Evolutionary conservation across 768 basidiomycete genomes (phyloP), one percentile per base, ranked within the genome.

Genomic region (Daedaleopsis sinensis): DNA sequence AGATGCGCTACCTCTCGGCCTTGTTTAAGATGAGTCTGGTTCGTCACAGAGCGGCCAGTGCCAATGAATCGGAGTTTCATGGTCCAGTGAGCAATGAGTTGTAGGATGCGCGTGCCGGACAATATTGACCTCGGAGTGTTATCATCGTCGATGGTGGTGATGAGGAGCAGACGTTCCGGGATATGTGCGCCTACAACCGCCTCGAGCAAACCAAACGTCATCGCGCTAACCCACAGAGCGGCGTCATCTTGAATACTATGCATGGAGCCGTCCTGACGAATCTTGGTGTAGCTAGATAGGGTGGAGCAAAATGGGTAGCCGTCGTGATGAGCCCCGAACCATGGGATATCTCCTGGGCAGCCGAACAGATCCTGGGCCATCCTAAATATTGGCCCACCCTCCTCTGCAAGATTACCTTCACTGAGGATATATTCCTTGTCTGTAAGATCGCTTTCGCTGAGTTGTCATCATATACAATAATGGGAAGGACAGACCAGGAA

Each of bases 191-290:
- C 46, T 15, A 19, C 52, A n/a, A 52, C 38, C 5, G 42, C 50
- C 44, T 61, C 54, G 49, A 56, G 49, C 27, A 61, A n/a, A 13
- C 59, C 54, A 23, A 61, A 56, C 0, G 59, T 56, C 59, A 56
- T 50, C 4, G 59, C 59, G 27, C 59, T 52, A 2, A 52, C n/a
- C 59, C 59, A 61, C 1, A 61, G 36, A 11, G 59, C 54, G 1
- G 32, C 38, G 48, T 61, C 59, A 27, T 56, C 55, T 3, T 27
- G 49, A 5, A 56, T 11, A 32, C 48, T 51, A 3, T 23, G 59
- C 10, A 39, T 32, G 3, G 18, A n/a, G 9, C 23, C 35, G 6
- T 11, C 38, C 18, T 38, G 49, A n/a, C 59, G 54, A 1, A 37
- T 18, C 15, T 23, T 44, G n/a, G 50, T 52, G 18, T 61, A 61